These are phyloP conservation scores for Plasmopara viticola DNA, from an alignment of 352 stramenopile genomes.

Conservation along the genomic window DNA sequence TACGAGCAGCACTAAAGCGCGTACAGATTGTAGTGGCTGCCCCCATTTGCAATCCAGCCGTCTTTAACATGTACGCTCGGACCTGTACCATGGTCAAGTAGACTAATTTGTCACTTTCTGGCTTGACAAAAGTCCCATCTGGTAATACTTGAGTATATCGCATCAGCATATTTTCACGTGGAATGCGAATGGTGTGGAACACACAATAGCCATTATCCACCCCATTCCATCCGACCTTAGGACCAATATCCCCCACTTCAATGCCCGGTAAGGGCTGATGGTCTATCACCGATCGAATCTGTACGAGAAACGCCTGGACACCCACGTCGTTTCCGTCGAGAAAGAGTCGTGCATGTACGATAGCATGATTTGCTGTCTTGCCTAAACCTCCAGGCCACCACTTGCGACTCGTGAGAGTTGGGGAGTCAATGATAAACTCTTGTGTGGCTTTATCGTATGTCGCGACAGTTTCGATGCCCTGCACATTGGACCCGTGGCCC, in stretches of 20 bases:
- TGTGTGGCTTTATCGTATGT: conserved; percentile 72
- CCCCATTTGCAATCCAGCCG: conserved; percentile 7
- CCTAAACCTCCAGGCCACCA: conserved; percentile 87
- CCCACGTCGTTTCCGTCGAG: conserved; percentile 24
- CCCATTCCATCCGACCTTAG: conserved; percentile 24
- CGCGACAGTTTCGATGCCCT: conserved; percentile 26
- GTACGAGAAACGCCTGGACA: conserved; percentile 26
- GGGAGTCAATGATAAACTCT: conserved; percentile 93
- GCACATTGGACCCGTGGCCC: conserved; percentile 30
- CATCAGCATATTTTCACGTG: conserved; percentile 26
- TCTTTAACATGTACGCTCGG: conserved; percentile 26
- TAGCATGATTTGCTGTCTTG: conserved; percentile 30
- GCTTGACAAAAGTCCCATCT: conserved; percentile 52
- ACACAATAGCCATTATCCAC: conserved; percentile 27
- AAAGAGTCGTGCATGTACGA: conserved; percentile 22
- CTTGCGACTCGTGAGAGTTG: conserved; percentile 91
- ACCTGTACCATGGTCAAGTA: conserved; percentile 56
- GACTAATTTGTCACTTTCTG: conserved; percentile 58
- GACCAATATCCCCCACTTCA: conserved; percentile 27
- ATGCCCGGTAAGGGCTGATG: conserved; percentile 23
- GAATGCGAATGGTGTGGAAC: conserved; percentile 24
- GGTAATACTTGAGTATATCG: conserved; percentile 36
- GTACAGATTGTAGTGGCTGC: conserved; percentile 40
- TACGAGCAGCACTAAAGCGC: conserved; percentile 41
- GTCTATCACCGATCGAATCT: conserved; percentile 21